Evolutionary conservation across 768 basidiomycete species (phyloP).

Genomic region (Sistotremastrum niveocremeum): DNA sequence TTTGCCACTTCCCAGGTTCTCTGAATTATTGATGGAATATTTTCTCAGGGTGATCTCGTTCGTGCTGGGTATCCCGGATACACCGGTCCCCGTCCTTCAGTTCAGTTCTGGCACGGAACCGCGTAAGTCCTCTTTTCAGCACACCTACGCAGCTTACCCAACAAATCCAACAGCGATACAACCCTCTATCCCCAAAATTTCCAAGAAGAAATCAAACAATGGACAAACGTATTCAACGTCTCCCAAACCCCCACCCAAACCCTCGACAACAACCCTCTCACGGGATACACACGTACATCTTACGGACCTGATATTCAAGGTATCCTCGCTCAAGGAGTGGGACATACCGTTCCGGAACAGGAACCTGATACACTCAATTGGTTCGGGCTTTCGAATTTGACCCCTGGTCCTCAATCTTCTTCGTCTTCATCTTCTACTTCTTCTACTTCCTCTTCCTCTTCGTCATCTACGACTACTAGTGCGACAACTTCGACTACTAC

Average conservation of each 20-base stretch:
- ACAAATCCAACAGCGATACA: conserved; percentile 25
- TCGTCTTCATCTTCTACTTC: neutral
- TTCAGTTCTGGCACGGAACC: conserved; percentile 45
- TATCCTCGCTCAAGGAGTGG: conserved; percentile 32
- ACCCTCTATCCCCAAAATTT: conserved; percentile 38
- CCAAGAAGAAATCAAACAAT: conserved; percentile 37
- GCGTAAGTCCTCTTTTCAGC: conserved; percentile 10
- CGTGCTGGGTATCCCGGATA: conserved; percentile 40
- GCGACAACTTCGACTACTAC: neutral
- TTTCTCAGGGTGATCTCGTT: conserved; percentile 27
- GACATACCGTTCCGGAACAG: conserved; percentile 38
- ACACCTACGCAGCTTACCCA: neutral
- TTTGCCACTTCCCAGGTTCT: too few species aligned
- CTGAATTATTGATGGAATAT: neutral
- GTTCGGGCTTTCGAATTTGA: conserved; percentile 21
- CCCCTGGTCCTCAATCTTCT: neutral
- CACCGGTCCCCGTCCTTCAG: conserved; percentile 35
- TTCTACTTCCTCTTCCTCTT: neutral
- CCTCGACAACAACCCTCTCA: conserved; percentile 26
- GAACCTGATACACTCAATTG: conserved; percentile 32
- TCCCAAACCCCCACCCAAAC: conserved; percentile 26
- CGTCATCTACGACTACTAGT: neutral
- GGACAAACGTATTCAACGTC: conserved; percentile 41
- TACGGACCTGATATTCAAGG: conserved; percentile 39
- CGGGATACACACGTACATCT: conserved; percentile 32